Percentiles rank a stretch among this genome's conserved stretches.
Conservation (phyloP, 1,284 basidiomycete species). For the Somion occarium region DNA sequence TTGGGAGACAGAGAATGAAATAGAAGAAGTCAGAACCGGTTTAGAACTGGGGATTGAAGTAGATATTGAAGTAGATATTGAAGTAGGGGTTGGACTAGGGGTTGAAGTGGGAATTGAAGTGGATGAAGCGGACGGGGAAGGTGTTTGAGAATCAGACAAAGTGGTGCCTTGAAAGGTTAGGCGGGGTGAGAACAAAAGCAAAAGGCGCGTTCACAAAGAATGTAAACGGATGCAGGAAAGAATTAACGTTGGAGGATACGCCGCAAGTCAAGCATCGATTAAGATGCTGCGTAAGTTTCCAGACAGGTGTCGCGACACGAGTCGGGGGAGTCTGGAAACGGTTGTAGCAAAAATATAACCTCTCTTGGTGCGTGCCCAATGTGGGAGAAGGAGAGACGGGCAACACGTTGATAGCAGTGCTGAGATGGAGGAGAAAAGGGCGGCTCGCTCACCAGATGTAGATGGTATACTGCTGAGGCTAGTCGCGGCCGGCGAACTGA, state of each 20-base stretch:
- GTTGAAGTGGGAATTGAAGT: slow-evolving; percentile 19
- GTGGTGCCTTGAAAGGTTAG: slow-evolving; percentile 31
- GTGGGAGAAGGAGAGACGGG: background rate
- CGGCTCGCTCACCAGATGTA: background rate
- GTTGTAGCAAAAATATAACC: background rate
- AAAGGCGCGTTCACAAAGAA: background rate
- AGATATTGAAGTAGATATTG: slow-evolving; percentile 7
- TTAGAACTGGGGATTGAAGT: background rate
- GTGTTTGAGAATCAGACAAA: slow-evolving; percentile 58
- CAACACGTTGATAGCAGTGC: background rate
- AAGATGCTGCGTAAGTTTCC: background rate
- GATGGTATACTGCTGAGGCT: background rate
- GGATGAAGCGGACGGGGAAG: slow-evolving; percentile 57
- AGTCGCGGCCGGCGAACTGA: background rate
- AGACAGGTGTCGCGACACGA: background rate
- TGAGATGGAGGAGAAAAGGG: background rate
- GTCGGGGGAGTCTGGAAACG: background rate
- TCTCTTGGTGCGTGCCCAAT: background rate
- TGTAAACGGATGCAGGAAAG: background rate
- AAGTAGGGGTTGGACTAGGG: background rate
- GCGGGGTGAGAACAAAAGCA: slow-evolving; percentile 1
- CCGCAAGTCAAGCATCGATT: too few relatives aligned
- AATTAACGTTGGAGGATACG: background rate
- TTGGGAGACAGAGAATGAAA: slow-evolving; percentile 3
- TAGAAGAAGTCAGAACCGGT: background rate